A percentile compares a stretch with the other conserved stretches of the same genome.
Conservation (phyloP, 2,329 filamentous ascomycete species). For the Pleurostoma richardsiae region DNA sequence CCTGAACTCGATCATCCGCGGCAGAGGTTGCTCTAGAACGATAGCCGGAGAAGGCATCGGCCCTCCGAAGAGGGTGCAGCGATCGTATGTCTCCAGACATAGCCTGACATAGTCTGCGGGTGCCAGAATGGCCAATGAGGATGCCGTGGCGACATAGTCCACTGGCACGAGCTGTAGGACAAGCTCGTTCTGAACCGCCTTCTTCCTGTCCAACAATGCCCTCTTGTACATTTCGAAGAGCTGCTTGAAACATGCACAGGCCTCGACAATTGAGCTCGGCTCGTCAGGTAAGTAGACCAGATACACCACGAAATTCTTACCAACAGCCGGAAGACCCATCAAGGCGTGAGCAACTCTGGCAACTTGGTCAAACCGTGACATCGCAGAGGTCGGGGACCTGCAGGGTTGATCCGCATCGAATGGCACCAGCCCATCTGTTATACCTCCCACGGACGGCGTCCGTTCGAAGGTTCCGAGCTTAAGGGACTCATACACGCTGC, state of each 20-base stretch:
- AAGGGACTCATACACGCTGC: conserved; percentile 67
- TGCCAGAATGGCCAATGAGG: conserved; percentile 57
- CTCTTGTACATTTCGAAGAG: conserved; percentile 62
- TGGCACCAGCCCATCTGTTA: conserved; percentile 43
- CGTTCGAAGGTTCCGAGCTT: conserved; percentile 64
- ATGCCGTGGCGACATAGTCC: conserved; percentile 59
- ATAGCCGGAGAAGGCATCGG: conserved; percentile 64
- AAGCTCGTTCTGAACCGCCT: conserved; percentile 54
- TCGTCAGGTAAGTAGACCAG: conserved; percentile 66
- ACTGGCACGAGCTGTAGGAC: conserved; percentile 72
- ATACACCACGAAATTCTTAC: conserved; percentile 68
- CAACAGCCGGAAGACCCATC: conserved; percentile 31
- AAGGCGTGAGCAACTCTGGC: conserved; percentile 42
- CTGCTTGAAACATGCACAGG: conserved; percentile 69
- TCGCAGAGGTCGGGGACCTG: conserved; percentile 31
- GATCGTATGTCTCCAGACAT: conserved; percentile 73
- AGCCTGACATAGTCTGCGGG: conserved; percentile 56
- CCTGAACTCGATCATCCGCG: conserved; percentile 72
- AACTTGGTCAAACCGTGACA: conserved; percentile 41
- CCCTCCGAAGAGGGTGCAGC: conserved; percentile 56
- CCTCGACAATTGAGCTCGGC: conserved; percentile 58
- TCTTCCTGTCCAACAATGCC: conserved; percentile 41
- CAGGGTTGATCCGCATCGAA: conserved; percentile 43
- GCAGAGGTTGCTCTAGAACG: conserved; percentile 64
- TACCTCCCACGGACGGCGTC: conserved; percentile 34